phyloP scores from a whole-genome alignment of 192 early-diverging fungal genomes.

The Backusella morwellensis region DNA sequence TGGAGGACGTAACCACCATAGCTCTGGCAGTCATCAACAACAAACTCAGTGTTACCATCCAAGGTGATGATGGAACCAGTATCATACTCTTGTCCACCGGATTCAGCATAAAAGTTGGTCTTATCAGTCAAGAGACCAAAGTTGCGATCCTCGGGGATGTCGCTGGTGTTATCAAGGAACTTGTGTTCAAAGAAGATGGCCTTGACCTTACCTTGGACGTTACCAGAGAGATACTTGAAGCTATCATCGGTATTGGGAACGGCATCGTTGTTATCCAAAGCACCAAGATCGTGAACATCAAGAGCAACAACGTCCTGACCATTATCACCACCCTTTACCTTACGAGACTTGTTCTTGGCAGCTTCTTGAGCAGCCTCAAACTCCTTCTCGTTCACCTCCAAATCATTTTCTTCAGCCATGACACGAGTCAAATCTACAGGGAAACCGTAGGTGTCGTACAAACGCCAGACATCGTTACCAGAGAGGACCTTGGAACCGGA shows the following conservation, averaged over 20 bases:
- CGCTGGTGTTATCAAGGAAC: conserved; percentile 46
- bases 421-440: conserved; percentile 95
- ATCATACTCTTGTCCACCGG: conserved; percentile 95
- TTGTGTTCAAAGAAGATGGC: conserved; percentile 69
- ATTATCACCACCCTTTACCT: conserved; percentile 48
- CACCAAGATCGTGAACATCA: conserved; percentile 90
- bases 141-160: conserved; percentile 50
- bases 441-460: conserved; percentile 99
- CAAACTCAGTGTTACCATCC: conserved; percentile 86
- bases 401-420: conserved; percentile 96
- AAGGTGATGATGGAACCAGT: conserved; percentile 80
- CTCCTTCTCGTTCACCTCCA: conserved; percentile 80
- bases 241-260: conserved; percentile 84
- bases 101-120: conserved; percentile 98
- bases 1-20: conserved; percentile 97
- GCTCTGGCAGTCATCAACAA: conserved; percentile 89
- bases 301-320: conserved; percentile 67
- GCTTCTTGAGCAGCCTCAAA: conserved; percentile 76
- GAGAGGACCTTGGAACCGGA: conserved; percentile 60
- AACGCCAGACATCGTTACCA: conserved; percentile 92
- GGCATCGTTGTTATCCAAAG: conserved; percentile 68
- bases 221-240: conserved; percentile 74
- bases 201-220: conserved; percentile 74
- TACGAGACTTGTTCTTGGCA: conserved; percentile 74
- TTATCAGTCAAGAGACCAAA: conserved; percentile 92